Base-by-base conservation (phyloP, 2,329 filamentous ascomycete genomes). In the Pleoardoris graminearum region DNA sequence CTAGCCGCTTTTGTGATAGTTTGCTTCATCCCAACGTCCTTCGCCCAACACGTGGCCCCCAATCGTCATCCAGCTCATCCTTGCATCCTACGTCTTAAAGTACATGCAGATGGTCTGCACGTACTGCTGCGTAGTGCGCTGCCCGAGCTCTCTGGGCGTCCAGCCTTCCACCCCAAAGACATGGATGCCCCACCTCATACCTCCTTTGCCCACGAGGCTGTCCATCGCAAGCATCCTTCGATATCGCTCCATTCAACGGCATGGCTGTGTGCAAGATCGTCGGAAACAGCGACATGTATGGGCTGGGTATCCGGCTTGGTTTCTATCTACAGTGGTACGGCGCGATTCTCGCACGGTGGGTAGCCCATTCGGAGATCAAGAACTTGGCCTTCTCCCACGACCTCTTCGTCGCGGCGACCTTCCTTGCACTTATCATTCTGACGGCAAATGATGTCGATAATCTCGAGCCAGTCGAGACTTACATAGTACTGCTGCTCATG, bases 241-340 rank as follows among this genome's bases (percentile, higher is more conserved):
- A 29, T 8, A 37, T 22, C 32, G 16, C 12, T 17, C 12, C 6
- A 21, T 12, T n/a, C 27, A 8, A 14, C 12, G 33, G 12, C 27
- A 62, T 64, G 61, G 56, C 51, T 7, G 54, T 55, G 14, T 62
- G 59, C 41, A 48, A 39, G 12, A 63, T 69, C 37, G 17, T 47
- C 11, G 68, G 67, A 1, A 67, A 67, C 41, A 51, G 56, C 22
- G 67, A 71, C 39, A 63, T 68, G 42, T 72, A 71, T 47, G 68
- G 69, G 0, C 60, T 70, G 16, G 69, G 69, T 1, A 70, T 72
- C 32, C 61, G 68, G 11, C 51, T 72, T 8, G 67, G 66, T 32
- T 61, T 62, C 42, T 71, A 71, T 42, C 42, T 70, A 2, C 66
- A 66, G 50, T 71, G 66, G 68, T 53, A 62, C 27, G 61, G 64